phyloP scores from a whole-genome alignment of 75 land plant species.

The Chamaecyparis obtusa region DNA sequence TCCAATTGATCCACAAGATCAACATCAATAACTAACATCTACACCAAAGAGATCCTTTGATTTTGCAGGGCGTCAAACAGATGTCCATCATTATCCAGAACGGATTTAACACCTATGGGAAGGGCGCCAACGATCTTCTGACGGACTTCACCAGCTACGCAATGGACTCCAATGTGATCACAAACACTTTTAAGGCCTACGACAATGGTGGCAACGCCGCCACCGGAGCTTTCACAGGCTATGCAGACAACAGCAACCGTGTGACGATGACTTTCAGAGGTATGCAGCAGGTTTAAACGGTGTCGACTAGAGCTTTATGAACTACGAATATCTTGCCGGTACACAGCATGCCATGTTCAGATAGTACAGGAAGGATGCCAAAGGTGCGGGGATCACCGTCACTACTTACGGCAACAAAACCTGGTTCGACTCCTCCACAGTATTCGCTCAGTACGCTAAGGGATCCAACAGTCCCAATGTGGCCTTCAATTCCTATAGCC shows the following conservation, averaged over 20 bases:
- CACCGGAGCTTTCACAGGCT: conserved; percentile 19
- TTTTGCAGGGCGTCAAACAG: no score
- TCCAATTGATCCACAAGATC: no score
- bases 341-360: conserved; percentile 8
- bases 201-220: conserved; percentile 17
- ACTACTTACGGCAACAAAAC: not conserved
- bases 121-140: conserved; percentile 18
- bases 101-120: conserved; percentile 23
- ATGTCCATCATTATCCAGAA: conserved; percentile 17
- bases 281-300: conserved; percentile 15
- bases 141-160: conserved; percentile 22
- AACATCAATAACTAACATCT: no score
- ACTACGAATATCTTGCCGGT: conserved; percentile 2
- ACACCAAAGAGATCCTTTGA: no score
- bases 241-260: conserved; percentile 18
- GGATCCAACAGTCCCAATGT: not conserved
- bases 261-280: conserved; percentile 19
- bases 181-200: conserved; percentile 19
- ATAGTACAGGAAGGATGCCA: conserved; percentile 14
- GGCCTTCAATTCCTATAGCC: not conserved
- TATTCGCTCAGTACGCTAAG: not conserved
- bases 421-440: no score
- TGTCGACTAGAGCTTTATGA: conserved; percentile 13
- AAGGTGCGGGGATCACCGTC: not conserved
- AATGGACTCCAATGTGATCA: conserved; percentile 10